Percentiles rank a stretch among this genome's conserved stretches.
Evolutionary conservation across 108 stramenopile species (phyloP).

Genomic region (Pseudonitzschia multistriata): DNA sequence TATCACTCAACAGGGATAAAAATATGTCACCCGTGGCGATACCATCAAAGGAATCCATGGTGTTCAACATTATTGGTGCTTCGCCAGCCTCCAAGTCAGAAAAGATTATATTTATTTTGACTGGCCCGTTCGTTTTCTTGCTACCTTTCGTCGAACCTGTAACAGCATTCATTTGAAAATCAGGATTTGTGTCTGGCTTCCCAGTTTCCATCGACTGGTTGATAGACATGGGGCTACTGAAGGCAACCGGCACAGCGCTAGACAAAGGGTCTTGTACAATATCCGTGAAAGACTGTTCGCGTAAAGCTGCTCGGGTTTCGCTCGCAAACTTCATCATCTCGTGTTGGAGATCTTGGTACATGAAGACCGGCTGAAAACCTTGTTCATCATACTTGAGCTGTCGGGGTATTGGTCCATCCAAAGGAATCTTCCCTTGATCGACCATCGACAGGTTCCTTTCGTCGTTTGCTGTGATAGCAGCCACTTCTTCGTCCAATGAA

Average conservation of each 20-base stretch:
- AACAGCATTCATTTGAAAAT: conserved; percentile 5
- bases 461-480: conserved; percentile 19
- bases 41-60: conserved; percentile 41
- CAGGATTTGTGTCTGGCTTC: not conserved
- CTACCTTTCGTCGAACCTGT: not conserved
- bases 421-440: not conserved
- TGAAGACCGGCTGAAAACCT: conserved; percentile 3
- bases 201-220: not conserved
- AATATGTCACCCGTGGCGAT: conserved; percentile 53
- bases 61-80: conserved; percentile 31
- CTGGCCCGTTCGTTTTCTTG: not conserved
- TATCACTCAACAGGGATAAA: conserved; percentile 42
- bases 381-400: conserved; percentile 20
- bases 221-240: conserved; percentile 3
- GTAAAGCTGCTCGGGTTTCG: conserved; percentile 31
- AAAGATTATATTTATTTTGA: not conserved
- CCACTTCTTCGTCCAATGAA: conserved; percentile 30
- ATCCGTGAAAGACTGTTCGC: conserved; percentile 18
- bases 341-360: conserved; percentile 11
- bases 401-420: conserved; percentile 21
- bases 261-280: conserved; percentile 5
- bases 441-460: not conserved
- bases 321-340: conserved; percentile 33
- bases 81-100: not conserved
- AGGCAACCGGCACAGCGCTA: not conserved